A percentile compares a stretch with the other conserved stretches of the same genome.
phyloP scores from a whole-genome alignment of 495 filamentous ascomycete species.

The Aspergillus indologenus region DNA sequence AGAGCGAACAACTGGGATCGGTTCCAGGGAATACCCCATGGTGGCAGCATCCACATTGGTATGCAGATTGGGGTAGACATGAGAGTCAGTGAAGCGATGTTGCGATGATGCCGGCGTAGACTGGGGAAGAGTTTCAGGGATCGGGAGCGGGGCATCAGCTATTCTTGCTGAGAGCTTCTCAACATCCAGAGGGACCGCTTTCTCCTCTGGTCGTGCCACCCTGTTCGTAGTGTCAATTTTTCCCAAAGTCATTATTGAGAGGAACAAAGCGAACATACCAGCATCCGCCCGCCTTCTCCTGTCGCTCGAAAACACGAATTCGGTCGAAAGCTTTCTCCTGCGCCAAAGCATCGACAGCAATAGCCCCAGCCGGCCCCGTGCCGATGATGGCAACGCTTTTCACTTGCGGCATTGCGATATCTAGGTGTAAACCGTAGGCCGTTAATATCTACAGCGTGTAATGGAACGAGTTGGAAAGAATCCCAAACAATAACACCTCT shows the following conservation, averaged over 20 bases:
- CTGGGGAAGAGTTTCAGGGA: slow-evolving; percentile 46
- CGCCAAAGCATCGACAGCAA: slow-evolving; percentile 54
- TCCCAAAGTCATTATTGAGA: too few relatives aligned
- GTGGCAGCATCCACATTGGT: slow-evolving; percentile 40
- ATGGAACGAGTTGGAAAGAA: not conserved
- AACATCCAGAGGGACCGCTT: slow-evolving; percentile 34
- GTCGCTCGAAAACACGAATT: slow-evolving; percentile 58
- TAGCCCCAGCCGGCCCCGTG: slow-evolving; percentile 56
- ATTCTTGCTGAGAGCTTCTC: slow-evolving; percentile 40
- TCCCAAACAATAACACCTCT: not conserved
- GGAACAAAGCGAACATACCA: slow-evolving; percentile 54
- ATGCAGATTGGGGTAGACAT: slow-evolving; percentile 37
- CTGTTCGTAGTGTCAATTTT: slow-evolving; percentile 13
- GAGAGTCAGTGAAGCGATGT: slow-evolving; percentile 49
- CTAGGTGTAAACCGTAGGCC: not conserved
- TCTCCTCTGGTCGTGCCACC: slow-evolving; percentile 41
- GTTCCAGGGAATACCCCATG: slow-evolving; percentile 42
- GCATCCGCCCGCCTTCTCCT: slow-evolving; percentile 55
- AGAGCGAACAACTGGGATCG: slow-evolving; percentile 33
- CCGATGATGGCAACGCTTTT: slow-evolving; percentile 59
- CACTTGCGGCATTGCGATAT: slow-evolving; percentile 23
- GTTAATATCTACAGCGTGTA: not conserved
- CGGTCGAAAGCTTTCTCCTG: slow-evolving; percentile 54
- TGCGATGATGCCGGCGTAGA: slow-evolving; percentile 37
- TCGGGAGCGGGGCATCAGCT: slow-evolving; percentile 46